Percentiles rank a stretch among this genome's conserved stretches.
Evolutionary conservation across 2,329 filamentous ascomycete species (phyloP).

Genomic region (Aspergillus amoenus): DNA sequence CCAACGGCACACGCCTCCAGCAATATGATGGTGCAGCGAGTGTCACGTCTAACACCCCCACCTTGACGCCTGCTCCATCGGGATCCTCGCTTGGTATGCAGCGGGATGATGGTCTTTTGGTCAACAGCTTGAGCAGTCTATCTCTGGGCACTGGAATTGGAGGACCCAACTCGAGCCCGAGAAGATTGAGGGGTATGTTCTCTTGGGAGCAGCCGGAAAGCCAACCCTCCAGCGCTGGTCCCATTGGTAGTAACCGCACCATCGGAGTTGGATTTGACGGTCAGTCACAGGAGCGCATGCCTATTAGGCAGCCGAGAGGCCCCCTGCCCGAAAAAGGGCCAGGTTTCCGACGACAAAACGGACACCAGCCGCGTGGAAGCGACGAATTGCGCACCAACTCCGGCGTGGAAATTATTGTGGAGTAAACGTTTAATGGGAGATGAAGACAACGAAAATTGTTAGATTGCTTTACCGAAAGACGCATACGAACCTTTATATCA

Average conservation of each 20-base stretch:
- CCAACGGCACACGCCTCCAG: conserved; percentile 62
- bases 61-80: conserved; percentile 61
- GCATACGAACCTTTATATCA: conserved; percentile 43
- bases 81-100: conserved; percentile 48
- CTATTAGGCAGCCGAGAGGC: conserved; percentile 62
- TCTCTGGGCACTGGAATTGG: conserved; percentile 53
- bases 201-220: conserved; percentile 59
- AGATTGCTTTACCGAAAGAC: conserved; percentile 42
- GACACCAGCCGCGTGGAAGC: conserved; percentile 61
- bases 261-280: conserved; percentile 61
- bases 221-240: conserved; percentile 50
- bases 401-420: conserved; percentile 63
- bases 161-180: conserved; percentile 54
- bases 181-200: conserved; percentile 59
- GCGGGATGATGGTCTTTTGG: conserved; percentile 59
- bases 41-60: conserved; percentile 64
- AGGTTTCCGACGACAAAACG: conserved; percentile 60
- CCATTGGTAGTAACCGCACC: conserved; percentile 64
- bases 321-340: conserved; percentile 60
- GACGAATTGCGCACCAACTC: conserved; percentile 63
- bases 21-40: conserved; percentile 56
- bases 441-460: conserved; percentile 35
- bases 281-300: conserved; percentile 54
- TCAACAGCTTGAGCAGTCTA: conserved; percentile 63
- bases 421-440: conserved; percentile 48